These are phyloP conservation scores for Pistacia atlantica DNA, from an alignment of 345 rosid species.

Conservation along the genomic window DNA sequence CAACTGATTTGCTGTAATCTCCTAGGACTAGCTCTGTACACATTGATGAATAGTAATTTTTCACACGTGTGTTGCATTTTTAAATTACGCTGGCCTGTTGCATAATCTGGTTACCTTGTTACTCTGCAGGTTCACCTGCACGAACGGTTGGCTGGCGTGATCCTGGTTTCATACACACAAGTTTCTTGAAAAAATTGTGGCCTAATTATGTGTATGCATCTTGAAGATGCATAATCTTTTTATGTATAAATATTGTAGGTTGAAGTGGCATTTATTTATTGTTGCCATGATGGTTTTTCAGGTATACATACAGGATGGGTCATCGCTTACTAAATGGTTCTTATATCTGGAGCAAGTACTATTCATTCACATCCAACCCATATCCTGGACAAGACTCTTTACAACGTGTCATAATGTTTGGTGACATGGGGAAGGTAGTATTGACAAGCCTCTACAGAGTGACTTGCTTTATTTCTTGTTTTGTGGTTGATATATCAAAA, in stretches of 20 bases:
- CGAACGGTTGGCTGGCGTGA: conserved; percentile 87
- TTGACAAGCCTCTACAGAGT: conserved; percentile 4
- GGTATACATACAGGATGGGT: conserved; percentile 67
- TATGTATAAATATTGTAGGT: background rate
- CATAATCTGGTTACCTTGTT: conserved; percentile 4
- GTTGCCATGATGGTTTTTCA: conserved; percentile 28
- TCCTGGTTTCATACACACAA: conserved; percentile 78
- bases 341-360: conserved; percentile 60
- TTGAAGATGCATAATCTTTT: background rate
- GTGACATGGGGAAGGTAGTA: conserved; percentile 90
- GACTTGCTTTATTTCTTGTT: no score
- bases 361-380: conserved; percentile 72
- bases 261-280: background rate
- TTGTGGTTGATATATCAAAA: no score
- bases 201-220: conserved; percentile 59
- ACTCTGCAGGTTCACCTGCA: conserved; percentile 67
- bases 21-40: background rate
- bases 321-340: conserved; percentile 53
- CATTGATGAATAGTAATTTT: background rate
- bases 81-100: background rate
- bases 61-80: background rate
- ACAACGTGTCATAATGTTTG: conserved; percentile 78
- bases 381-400: conserved; percentile 90
- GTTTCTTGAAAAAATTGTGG: conserved; percentile 79
- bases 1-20: background rate